A percentile compares a stretch with the other conserved stretches of the same genome.
Conservation (phyloP, 2,329 filamentous ascomycete genomes). For the Ploettnerulaceae sp. region DNA sequence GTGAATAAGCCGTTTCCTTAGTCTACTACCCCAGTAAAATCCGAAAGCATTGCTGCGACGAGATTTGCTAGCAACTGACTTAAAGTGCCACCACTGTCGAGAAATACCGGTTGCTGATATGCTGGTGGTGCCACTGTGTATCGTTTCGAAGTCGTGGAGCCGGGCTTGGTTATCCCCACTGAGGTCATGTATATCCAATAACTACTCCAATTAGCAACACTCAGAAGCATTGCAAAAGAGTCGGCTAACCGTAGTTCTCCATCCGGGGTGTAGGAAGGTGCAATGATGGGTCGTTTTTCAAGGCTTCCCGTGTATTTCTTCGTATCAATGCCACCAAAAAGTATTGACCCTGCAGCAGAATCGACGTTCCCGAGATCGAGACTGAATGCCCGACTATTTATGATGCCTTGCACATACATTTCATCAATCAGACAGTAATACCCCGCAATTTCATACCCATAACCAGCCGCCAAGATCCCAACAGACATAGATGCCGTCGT, state of each 20-base stretch:
- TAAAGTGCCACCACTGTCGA: conserved; percentile 21
- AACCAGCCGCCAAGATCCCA: background rate
- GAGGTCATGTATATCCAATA: conserved; percentile 26
- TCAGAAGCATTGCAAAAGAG: background rate
- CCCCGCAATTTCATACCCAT: background rate
- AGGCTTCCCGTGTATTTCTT: conserved; percentile 21
- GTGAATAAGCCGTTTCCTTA: conserved; percentile 12
- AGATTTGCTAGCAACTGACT: conserved; percentile 12
- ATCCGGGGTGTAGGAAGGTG: conserved; percentile 14
- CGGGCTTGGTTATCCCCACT: conserved; percentile 16
- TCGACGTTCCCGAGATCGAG: conserved; percentile 19
- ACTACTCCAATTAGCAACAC: background rate
- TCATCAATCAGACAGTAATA: background rate
- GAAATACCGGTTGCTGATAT: conserved; percentile 13
- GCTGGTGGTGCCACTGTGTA: background rate
- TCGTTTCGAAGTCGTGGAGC: conserved; percentile 4
- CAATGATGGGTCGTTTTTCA: conserved; percentile 20
- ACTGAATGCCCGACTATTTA: conserved; percentile 22
- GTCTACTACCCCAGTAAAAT: conserved; percentile 17
- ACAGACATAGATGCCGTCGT: background rate
- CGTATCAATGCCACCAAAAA: conserved; percentile 25
- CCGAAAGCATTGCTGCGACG: conserved; percentile 10
- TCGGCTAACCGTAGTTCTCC: conserved; percentile 9
- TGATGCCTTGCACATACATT: conserved; percentile 14
- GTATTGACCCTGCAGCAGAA: conserved; percentile 18